Conservation (phyloP, 192 early-diverging fungal species). For the Phycomyces nitens region DNA sequence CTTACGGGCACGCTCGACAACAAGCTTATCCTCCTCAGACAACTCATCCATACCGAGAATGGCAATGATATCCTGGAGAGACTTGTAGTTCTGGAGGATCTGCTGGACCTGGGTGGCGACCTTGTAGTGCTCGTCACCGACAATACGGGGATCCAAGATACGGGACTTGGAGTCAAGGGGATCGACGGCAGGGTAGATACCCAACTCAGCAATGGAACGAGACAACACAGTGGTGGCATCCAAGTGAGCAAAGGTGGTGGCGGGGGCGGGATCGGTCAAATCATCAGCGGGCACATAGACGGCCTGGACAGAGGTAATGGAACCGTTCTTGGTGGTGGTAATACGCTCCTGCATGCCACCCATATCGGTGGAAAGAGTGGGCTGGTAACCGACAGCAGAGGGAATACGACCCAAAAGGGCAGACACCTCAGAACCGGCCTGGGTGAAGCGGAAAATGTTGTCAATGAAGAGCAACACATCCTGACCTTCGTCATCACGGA, state of each 20-base stretch:
- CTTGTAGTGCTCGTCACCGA: constrained; percentile 92
- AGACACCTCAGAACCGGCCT: constrained; percentile 99
- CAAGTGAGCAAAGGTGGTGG: constrained; percentile 98
- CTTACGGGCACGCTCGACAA: constrained; percentile 98
- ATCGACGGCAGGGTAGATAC: constrained; percentile 99
- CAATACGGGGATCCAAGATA: constrained; percentile 95
- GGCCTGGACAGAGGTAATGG: constrained; percentile 97
- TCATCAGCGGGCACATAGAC: constrained; percentile 99
- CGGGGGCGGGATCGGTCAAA: constrained; percentile 98
- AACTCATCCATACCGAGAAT: constrained; percentile 99
- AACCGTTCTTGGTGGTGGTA: constrained; percentile 99
- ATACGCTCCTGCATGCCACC: constrained; percentile 99
- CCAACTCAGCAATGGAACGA: constrained; percentile 95
- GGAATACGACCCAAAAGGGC: constrained; percentile 98
- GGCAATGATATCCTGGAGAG: constrained; percentile 98
- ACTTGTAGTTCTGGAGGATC: constrained; percentile 98
- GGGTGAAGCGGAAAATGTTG: constrained; percentile 99
- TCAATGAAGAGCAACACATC: constrained; percentile 99
- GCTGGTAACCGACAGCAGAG: constrained; percentile 99
- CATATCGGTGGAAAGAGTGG: constrained; percentile 97
- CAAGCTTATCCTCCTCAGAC: constrained; percentile 93
- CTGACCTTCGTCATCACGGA: constrained; percentile 99
- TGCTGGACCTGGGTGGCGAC: constrained; percentile 91
- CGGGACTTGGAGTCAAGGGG: constrained; percentile 98
- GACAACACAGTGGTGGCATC: constrained; percentile 99